Conservation (phyloP, 495 filamentous ascomycete species). For the Cercophora scortea region DNA sequence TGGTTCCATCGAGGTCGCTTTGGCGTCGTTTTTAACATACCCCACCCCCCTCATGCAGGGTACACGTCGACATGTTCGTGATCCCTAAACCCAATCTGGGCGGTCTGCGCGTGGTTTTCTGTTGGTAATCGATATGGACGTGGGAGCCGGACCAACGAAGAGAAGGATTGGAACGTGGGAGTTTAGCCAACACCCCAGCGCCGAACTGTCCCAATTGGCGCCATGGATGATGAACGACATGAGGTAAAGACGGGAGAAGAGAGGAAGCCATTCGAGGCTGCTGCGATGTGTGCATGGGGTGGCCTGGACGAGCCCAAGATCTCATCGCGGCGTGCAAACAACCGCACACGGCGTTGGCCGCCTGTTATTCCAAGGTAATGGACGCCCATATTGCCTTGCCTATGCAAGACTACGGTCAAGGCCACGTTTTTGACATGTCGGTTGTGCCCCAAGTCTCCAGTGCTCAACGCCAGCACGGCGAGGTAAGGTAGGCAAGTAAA, state of each 20-base stretch:
- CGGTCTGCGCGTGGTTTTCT: background rate
- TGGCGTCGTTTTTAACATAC: slow-evolving; percentile 5
- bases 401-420: background rate
- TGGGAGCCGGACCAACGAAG: background rate
- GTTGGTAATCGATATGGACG: background rate
- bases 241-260: too few relatives aligned
- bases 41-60: slow-evolving; percentile 5
- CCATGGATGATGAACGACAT: too few relatives aligned
- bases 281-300: too few relatives aligned
- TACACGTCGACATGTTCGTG: background rate
- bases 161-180: background rate
- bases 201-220: background rate
- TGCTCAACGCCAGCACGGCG: too few relatives aligned
- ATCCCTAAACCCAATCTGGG: slow-evolving; percentile 4
- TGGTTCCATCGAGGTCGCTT: slow-evolving; percentile 7
- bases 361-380: too few relatives aligned
- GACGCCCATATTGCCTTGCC: too few relatives aligned
- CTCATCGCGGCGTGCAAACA: too few relatives aligned
- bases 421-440: slow-evolving; percentile 3
- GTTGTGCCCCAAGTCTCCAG: background rate
- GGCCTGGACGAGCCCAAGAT: too few relatives aligned
- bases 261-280: too few relatives aligned
- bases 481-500: background rate
- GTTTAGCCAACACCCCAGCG: slow-evolving; percentile 5
- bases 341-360: too few relatives aligned